phyloP scores from a whole-genome alignment of 2,329 filamentous ascomycete species.

The Trichoderma atrobrunneum region DNA sequence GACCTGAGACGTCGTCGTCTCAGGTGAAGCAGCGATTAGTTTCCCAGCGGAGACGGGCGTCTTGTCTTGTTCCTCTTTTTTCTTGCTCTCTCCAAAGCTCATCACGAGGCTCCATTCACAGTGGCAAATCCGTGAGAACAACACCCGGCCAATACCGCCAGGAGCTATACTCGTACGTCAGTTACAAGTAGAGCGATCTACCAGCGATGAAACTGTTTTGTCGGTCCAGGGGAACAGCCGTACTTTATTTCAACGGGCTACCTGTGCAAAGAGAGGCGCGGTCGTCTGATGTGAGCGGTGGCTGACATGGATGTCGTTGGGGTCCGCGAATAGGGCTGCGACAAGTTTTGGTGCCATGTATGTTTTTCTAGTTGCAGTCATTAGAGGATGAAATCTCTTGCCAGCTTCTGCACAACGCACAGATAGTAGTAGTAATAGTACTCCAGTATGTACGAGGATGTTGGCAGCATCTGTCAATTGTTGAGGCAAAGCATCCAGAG shows the following conservation, averaged over 20 bases:
- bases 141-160: not conserved
- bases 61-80: not conserved
- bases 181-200: not conserved
- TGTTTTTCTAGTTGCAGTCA: not conserved
- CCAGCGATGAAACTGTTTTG: not conserved
- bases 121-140: not conserved
- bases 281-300: constrained; percentile 11
- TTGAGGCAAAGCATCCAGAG: not conserved
- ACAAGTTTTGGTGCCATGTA: constrained; percentile 8
- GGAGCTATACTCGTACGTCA: not conserved
- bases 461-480: not conserved
- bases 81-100: not conserved
- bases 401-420: not conserved
- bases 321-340: constrained; percentile 17
- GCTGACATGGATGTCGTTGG: constrained; percentile 12
- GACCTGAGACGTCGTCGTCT: constrained; percentile 26
- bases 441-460: not conserved
- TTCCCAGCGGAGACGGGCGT: constrained; percentile 12
- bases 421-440: not conserved
- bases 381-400: not conserved
- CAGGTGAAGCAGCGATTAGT: constrained; percentile 22
- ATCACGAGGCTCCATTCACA: not conserved
- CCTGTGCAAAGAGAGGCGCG: not conserved
- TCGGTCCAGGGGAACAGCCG: not conserved
- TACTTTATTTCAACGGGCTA: not conserved